Conservation (phyloP, 2,329 filamentous ascomycete genomes). For the Pseudogymnoascus sp. region DNA sequence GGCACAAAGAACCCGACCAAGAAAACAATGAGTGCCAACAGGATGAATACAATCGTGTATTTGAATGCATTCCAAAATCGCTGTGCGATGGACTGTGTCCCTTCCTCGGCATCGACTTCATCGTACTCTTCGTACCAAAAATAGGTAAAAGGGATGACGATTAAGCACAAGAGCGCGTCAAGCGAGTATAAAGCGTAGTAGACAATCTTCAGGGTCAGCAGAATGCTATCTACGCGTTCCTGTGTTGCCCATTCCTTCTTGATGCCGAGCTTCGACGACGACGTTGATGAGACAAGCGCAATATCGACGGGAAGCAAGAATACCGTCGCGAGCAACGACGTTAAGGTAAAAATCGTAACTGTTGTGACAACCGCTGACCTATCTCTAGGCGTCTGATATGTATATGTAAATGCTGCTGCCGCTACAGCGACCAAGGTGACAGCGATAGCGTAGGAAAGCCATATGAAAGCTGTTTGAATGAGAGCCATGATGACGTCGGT, state of each 20-base stretch:
- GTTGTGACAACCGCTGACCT: conserved; percentile 73
- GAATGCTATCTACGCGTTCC: conserved; percentile 66
- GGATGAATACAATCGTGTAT: conserved; percentile 80
- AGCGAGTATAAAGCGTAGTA: conserved; percentile 92
- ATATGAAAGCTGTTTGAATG: conserved; percentile 85
- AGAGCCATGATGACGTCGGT: conserved; percentile 35
- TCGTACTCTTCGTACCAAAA: conserved; percentile 99
- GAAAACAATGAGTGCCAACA: conserved; percentile 75
- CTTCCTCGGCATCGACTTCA: conserved; percentile 75
- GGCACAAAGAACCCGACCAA: conserved; percentile 91
- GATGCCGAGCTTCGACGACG: conserved; percentile 61
- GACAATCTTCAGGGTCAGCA: conserved; percentile 73
- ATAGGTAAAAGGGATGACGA: conserved; percentile 91
- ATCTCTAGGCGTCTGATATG: conserved; percentile 84
- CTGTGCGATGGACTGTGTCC: conserved; percentile 60
- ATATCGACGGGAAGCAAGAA: conserved; percentile 92
- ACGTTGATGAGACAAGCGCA: conserved; percentile 85
- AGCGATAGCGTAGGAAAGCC: conserved; percentile 84
- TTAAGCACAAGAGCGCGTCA: conserved; percentile 79
- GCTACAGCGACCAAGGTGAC: conserved; percentile 68
- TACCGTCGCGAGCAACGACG: conserved; percentile 81
- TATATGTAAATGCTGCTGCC: conserved; percentile 77
- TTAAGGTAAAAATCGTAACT: conserved; percentile 80
- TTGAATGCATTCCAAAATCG: conserved; percentile 79
- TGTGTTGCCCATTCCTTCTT: conserved; percentile 96